These are phyloP conservation scores for Avena insularis DNA, from an alignment of 176 grass and related monocot genomes.

Conservation along the genomic window DNA sequence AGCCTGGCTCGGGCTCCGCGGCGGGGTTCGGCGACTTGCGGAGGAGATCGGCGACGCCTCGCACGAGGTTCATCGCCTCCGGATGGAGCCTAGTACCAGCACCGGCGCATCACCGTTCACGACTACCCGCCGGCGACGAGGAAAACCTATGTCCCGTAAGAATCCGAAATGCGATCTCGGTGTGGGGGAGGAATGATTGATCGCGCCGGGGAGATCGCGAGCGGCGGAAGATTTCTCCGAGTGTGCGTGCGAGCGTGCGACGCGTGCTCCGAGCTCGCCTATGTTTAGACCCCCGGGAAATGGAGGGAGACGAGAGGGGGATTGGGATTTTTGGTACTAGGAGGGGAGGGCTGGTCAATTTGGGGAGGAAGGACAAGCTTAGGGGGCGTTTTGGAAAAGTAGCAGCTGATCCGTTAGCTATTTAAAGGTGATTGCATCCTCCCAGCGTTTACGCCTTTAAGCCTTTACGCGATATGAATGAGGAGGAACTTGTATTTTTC, in stretches of 20 bases:
- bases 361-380: neutral
- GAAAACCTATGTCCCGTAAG: neutral
- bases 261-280: slow-evolving; percentile 43
- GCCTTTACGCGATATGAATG: no score
- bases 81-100: slow-evolving; percentile 18
- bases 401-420: slow-evolving; percentile 25
- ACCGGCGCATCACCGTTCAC: slow-evolving; percentile 32
- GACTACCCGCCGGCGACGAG: slow-evolving; percentile 2
- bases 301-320: neutral
- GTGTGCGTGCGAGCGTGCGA: neutral
- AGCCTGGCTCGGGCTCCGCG: neutral
- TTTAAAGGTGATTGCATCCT: neutral
- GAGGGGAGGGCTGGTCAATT: neutral
- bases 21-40: slow-evolving; percentile 60
- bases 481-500: no score
- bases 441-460: fast-evolving
- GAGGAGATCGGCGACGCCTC: slow-evolving; percentile 88
- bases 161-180: neutral
- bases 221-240: neutral
- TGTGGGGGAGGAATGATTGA: neutral
- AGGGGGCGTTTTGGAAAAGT: slow-evolving; percentile 34
- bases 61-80: slow-evolving; percentile 80
- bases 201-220: neutral
- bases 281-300: slow-evolving; percentile 50
- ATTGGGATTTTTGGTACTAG: neutral